A percentile compares a stretch with the other conserved stretches of the same genome.
These are phyloP conservation scores for Phoma sp. DNA, from an alignment of 2,329 filamentous ascomycete genomes.

Conservation along the genomic window DNA sequence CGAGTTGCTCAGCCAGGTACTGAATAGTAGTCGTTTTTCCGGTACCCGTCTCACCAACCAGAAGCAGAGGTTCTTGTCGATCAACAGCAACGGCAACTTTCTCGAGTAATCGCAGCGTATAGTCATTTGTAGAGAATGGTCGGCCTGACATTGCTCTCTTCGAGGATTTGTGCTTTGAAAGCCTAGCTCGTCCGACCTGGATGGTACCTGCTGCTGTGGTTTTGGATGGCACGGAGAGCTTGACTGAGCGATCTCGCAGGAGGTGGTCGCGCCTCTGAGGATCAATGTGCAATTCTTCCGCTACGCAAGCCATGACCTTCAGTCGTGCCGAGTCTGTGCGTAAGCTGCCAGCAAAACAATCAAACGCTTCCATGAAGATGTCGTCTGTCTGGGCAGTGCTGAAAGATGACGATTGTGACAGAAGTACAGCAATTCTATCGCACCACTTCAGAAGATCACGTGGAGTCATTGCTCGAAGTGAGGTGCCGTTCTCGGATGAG, in stretches of 20 bases:
- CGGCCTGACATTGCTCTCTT: slow-evolving; percentile 48
- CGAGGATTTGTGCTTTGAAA: slow-evolving; percentile 50
- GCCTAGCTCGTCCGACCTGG: slow-evolving; percentile 54
- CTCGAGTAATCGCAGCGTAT: slow-evolving; percentile 85
- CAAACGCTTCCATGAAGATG: slow-evolving; percentile 92
- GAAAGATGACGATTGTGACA: slow-evolving; percentile 67
- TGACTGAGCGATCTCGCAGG: slow-evolving; percentile 75
- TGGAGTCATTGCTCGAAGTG: slow-evolving; percentile 69
- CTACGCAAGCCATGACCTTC: slow-evolving; percentile 72
- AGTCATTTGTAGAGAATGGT: slow-evolving; percentile 89
- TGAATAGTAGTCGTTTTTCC: slow-evolving; percentile 98
- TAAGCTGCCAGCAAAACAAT: slow-evolving; percentile 87
- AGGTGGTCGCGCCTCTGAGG: slow-evolving; percentile 82
- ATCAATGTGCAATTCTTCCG: slow-evolving; percentile 86
- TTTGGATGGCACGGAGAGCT: slow-evolving; percentile 53
- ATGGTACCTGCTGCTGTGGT: slow-evolving; percentile 35
- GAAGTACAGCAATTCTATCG: slow-evolving; percentile 72
- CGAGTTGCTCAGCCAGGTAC: slow-evolving; percentile 83
- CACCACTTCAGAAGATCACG: slow-evolving; percentile 94
- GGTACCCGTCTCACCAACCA: slow-evolving; percentile 98
- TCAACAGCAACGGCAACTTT: slow-evolving; percentile 85
- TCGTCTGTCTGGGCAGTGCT: slow-evolving; percentile 77
- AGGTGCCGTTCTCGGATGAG: slow-evolving; percentile 62
- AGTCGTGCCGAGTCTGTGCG: slow-evolving; percentile 69
- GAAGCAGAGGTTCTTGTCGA: slow-evolving; percentile 84